Evolutionary conservation across 306 rosid genomes (phyloP).

Genomic region (Corylus americana): DNA sequence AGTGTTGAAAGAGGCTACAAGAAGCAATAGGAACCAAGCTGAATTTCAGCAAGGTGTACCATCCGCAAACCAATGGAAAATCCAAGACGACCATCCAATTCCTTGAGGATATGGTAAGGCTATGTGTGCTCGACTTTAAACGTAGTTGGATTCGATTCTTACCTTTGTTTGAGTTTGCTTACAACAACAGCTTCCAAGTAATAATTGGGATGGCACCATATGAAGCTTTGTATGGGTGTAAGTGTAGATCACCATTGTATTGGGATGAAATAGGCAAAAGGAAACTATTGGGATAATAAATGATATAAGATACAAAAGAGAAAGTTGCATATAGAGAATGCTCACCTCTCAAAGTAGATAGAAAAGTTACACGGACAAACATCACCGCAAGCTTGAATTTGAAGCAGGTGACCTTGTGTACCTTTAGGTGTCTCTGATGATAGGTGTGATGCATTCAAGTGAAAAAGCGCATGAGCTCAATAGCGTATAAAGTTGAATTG

Average conservation of each 20-base stretch:
- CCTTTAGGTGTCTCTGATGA: not conserved
- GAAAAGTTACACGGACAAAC: not conserved
- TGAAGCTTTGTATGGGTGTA: not conserved
- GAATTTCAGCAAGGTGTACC: too few relatives aligned
- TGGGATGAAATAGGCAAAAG: not conserved
- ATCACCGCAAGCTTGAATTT: not conserved
- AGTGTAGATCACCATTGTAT: not conserved
- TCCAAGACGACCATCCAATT: not conserved
- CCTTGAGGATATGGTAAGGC: not conserved
- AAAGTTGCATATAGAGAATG: not conserved
- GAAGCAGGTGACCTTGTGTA: slow-evolving; percentile 5
- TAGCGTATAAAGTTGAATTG: not conserved
- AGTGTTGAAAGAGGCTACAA: not conserved
- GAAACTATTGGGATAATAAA: too few relatives aligned
- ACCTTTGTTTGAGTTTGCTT: not conserved
- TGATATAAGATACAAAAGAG: too few relatives aligned
- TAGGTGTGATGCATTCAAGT: not conserved
- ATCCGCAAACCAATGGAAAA: too few relatives aligned
- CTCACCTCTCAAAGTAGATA: not conserved
- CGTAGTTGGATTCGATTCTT: too few relatives aligned
- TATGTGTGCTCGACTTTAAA: too few relatives aligned
- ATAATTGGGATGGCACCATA: not conserved
- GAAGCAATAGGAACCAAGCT: too few relatives aligned
- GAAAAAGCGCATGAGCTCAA: not conserved
- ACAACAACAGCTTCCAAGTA: not conserved